Evolutionary conservation across 176 grass and related monocot species (phyloP).

Genomic region (Zizania latifolia): DNA sequence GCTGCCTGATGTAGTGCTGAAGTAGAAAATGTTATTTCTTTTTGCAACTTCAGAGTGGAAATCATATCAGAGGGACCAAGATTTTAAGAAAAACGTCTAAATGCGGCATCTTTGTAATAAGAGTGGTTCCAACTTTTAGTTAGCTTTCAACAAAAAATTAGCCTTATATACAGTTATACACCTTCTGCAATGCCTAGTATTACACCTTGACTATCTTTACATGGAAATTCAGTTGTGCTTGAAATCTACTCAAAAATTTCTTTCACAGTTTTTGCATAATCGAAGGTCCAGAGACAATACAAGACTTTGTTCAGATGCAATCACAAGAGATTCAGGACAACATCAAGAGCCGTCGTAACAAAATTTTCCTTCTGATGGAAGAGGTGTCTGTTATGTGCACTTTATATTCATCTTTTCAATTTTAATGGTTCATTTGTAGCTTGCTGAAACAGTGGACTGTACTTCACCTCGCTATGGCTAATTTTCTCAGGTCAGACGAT

Average conservation of each 20-base stretch:
- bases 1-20: constrained; percentile 7
- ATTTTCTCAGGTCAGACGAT: constrained; percentile 60
- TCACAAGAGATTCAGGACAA: constrained; percentile 79
- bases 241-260: not conserved
- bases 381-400: constrained; percentile 49
- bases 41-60: not conserved
- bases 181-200: not conserved
- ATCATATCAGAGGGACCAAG: not conserved
- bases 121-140: not conserved
- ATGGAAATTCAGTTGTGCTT: not conserved
- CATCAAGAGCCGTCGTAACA: constrained; percentile 73
- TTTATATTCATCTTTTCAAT: not conserved
- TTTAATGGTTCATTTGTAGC: not conserved
- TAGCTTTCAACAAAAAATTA: too few relatives aligned
- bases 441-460: not conserved
- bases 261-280: constrained; percentile 82
- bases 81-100: not conserved
- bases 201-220: not conserved
- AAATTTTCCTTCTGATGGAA: constrained; percentile 96
- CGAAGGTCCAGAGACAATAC: constrained; percentile 83
- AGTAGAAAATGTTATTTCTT: not conserved
- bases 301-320: constrained; percentile 78
- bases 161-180: not conserved
- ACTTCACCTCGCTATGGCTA: not conserved
- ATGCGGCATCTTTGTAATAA: not conserved